Conservation (phyloP, 768 basidiomycete species). For the Tulasnella sp. region DNA sequence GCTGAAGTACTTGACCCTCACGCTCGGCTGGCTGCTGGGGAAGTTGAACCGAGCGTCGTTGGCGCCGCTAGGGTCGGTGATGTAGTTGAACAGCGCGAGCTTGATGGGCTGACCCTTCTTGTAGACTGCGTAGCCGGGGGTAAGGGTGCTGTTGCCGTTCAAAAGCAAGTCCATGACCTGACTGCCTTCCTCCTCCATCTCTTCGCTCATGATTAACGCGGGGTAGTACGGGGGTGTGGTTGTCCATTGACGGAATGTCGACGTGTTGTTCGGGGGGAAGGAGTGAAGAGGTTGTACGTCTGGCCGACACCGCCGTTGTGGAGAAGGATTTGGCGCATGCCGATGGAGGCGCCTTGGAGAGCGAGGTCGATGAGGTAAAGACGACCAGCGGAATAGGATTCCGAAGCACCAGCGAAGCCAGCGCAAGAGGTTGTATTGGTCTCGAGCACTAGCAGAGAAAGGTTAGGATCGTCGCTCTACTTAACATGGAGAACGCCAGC, state of each 20-base stretch:
- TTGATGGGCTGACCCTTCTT: slow-evolving; percentile 54
- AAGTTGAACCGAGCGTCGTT: slow-evolving; percentile 18
- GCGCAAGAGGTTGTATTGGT: slow-evolving; percentile 52
- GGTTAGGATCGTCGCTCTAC: slow-evolving; percentile 39
- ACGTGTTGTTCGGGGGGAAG: slow-evolving; percentile 54
- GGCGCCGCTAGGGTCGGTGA: background rate
- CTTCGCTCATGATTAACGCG: slow-evolving; percentile 64
- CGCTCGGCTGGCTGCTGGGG: background rate
- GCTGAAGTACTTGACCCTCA: slow-evolving; percentile 22
- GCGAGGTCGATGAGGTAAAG: slow-evolving; percentile 64
- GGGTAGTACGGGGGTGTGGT: slow-evolving; percentile 73
- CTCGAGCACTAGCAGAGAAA: slow-evolving; percentile 39
- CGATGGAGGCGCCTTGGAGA: slow-evolving; percentile 54
- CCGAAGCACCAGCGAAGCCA: slow-evolving; percentile 52
- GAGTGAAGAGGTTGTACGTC: slow-evolving; percentile 55
- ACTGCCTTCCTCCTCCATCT: slow-evolving; percentile 58
- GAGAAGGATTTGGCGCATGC: slow-evolving; percentile 48
- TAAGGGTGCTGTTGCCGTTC: slow-evolving; percentile 51
- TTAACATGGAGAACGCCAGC: background rate
- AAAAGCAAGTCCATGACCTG: slow-evolving; percentile 65
- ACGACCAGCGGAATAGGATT: slow-evolving; percentile 56
- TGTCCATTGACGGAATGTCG: slow-evolving; percentile 64
- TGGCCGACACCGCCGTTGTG: slow-evolving; percentile 34
- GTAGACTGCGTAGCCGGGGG: slow-evolving; percentile 66
- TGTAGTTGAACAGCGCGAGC: slow-evolving; percentile 30